These are phyloP conservation scores for Metroxylon sagu DNA, from an alignment of 176 grass and related monocot genomes.

Conservation along the genomic window DNA sequence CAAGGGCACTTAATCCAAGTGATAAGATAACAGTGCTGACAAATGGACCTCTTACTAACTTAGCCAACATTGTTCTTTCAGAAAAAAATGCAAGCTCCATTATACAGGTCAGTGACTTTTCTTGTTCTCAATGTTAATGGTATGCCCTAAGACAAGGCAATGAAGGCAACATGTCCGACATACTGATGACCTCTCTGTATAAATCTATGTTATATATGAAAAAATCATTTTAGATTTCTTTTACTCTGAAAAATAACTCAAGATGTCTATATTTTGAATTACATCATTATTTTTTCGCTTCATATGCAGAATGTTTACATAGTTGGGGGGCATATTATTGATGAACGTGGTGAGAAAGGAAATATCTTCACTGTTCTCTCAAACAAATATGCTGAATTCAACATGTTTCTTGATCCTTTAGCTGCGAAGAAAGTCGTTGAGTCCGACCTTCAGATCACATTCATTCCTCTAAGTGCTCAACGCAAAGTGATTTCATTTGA, in stretches of 20 bases:
- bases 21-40: slow-evolving; percentile 60
- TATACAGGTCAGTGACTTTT: slow-evolving; percentile 39
- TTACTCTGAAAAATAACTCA: too few species aligned
- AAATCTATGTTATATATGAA: too few species aligned
- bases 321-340: slow-evolving; percentile 54
- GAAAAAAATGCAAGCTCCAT: slow-evolving; percentile 35
- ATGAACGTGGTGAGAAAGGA: slow-evolving; percentile 38
- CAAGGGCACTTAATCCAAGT: slow-evolving; percentile 30
- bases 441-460: slow-evolving; percentile 46
- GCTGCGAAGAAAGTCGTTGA: slow-evolving; percentile 51
- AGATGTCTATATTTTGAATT: too few species aligned
- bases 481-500: slow-evolving; percentile 53
- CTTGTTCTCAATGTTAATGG: not conserved
- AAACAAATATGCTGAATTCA: slow-evolving; percentile 64
- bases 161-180: too few species aligned
- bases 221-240: not conserved
- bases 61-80: slow-evolving; percentile 61
- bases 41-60: slow-evolving; percentile 79
- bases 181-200: too few species aligned
- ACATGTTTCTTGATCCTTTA: slow-evolving; percentile 76
- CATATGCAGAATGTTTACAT: slow-evolving; percentile 48
- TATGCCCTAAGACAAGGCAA: too few species aligned
- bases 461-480: slow-evolving; percentile 62
- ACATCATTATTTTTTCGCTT: not conserved
- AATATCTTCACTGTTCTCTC: slow-evolving; percentile 59